Percentiles rank a stretch among this genome's conserved stretches.
These are phyloP conservation scores for Trichoderma aggressivum DNA, from an alignment of 2,329 filamentous ascomycete genomes.

Conservation along the genomic window DNA sequence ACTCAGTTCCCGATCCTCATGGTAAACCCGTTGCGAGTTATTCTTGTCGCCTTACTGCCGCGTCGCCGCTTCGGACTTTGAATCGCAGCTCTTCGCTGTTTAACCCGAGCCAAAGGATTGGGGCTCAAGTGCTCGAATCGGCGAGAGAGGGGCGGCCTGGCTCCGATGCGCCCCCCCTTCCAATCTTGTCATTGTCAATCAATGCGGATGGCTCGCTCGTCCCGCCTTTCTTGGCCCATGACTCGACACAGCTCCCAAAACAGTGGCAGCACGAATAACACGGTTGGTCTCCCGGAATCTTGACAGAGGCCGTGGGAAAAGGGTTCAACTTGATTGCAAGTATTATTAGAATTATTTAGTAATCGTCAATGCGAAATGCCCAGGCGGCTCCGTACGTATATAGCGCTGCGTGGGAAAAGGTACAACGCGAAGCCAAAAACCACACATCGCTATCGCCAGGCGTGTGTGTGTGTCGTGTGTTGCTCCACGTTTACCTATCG, in stretches of 20 bases:
- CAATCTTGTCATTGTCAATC: background rate
- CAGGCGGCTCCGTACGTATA: background rate
- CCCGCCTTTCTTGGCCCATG: conserved; percentile 4
- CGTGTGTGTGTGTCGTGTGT: background rate
- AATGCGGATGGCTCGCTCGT: background rate
- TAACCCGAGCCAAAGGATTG: background rate
- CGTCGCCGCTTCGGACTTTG: conserved; percentile 7
- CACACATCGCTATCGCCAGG: background rate
- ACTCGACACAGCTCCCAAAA: background rate
- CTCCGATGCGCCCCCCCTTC: background rate
- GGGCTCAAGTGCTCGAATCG: conserved; percentile 6
- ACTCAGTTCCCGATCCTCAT: background rate
- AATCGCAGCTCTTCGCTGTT: background rate
- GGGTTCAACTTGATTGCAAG: background rate
- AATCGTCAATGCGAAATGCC: background rate
- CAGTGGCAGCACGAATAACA: conserved; percentile 3
- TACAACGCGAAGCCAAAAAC: background rate
- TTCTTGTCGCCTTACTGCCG: background rate
- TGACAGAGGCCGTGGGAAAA: background rate
- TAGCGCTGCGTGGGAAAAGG: background rate
- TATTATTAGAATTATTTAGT: background rate
- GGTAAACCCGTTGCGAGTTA: background rate
- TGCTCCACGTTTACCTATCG: background rate
- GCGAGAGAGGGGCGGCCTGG: background rate
- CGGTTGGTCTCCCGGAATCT: background rate